Percentiles rank a stretch among this genome's conserved stretches.
Conservation (phyloP, 305 asterid genomes). For the Solanum chacoense region DNA sequence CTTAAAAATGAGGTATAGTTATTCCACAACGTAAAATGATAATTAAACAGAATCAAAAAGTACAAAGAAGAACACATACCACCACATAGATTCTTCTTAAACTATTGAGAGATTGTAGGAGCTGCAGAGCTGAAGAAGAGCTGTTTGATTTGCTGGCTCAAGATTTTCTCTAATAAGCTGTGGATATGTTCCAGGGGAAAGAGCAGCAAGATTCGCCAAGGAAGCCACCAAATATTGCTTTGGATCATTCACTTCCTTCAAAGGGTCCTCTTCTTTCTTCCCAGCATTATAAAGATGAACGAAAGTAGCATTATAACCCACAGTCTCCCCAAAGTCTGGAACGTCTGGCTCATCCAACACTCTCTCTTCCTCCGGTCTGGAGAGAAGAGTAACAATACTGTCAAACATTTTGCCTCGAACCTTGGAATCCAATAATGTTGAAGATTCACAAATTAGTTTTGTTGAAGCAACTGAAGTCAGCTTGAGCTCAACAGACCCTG, state of each 20-base stretch:
- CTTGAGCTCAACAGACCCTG: constrained; percentile 69
- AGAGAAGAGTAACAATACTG: constrained; percentile 81
- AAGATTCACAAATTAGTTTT: constrained; percentile 58
- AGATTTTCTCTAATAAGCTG: constrained; percentile 47
- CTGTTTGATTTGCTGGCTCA: constrained; percentile 69
- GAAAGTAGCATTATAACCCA: constrained; percentile 68
- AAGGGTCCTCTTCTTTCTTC: constrained; percentile 84
- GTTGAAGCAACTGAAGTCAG: constrained; percentile 80
- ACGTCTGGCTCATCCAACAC: constrained; percentile 76
- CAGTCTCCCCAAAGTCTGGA: constrained; percentile 75
- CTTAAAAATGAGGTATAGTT: not conserved
- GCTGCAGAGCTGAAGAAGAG: constrained; percentile 65
- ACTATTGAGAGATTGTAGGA: constrained; percentile 43
- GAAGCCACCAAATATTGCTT: constrained; percentile 68
- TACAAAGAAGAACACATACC: not conserved
- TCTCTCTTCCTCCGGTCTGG: constrained; percentile 76
- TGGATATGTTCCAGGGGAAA: constrained; percentile 56
- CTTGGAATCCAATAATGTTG: constrained; percentile 44
- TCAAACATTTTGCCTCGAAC: constrained; percentile 84
- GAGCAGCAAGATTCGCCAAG: constrained; percentile 54
- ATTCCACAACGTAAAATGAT: not conserved
- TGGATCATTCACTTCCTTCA: constrained; percentile 72
- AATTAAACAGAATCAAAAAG: not conserved
- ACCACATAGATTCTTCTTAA: constrained; percentile 20
- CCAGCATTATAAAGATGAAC: constrained; percentile 73